Percentiles rank a stretch among this genome's conserved stretches.
phyloP scores from a whole-genome alignment of 176 grass and related monocot species.

The Aechmea fasciata region DNA sequence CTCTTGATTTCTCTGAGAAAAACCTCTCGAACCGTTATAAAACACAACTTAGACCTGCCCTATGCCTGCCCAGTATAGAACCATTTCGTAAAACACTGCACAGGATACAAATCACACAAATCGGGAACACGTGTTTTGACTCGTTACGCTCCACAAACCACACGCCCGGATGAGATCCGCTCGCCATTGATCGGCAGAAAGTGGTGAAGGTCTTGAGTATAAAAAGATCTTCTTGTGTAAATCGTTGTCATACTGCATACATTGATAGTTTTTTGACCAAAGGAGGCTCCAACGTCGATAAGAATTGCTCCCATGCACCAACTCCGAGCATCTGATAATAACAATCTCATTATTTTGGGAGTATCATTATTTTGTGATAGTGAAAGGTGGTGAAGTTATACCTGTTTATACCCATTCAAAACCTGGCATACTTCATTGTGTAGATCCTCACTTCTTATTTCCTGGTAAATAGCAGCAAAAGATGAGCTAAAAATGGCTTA shows the following conservation, averaged over 20 bases:
- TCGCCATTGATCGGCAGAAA: slow-evolving; percentile 3
- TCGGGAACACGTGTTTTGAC: not conserved
- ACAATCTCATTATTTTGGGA: not conserved
- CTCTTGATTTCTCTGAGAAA: not conserved
- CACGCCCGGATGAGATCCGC: not conserved
- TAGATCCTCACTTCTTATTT: slow-evolving; percentile 83
- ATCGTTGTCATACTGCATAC: slow-evolving; percentile 41
- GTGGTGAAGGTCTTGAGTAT: not conserved
- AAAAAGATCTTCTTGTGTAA: slow-evolving; percentile 1
- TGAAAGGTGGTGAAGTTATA: slow-evolving; percentile 12
- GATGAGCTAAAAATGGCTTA: not conserved
- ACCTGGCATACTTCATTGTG: slow-evolving; percentile 79
- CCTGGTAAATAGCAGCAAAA: slow-evolving; percentile 31
- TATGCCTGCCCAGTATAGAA: not conserved
- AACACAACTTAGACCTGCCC: not conserved
- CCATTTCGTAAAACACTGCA: not conserved
- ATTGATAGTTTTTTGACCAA: slow-evolving; percentile 56
- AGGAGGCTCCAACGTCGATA: slow-evolving; percentile 58
- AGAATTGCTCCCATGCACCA: slow-evolving; percentile 74
- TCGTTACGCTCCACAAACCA: not conserved
- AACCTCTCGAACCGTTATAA: not conserved
- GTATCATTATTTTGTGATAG: not conserved
- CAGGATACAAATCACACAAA: slow-evolving; percentile 2
- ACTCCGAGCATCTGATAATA: slow-evolving; percentile 56
- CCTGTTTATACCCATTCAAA: slow-evolving; percentile 94